A percentile compares a stretch with the other conserved stretches of the same genome.
These are phyloP conservation scores for Xylaria sp. DNA, from an alignment of 2,329 filamentous ascomycete species.

Conservation along the genomic window DNA sequence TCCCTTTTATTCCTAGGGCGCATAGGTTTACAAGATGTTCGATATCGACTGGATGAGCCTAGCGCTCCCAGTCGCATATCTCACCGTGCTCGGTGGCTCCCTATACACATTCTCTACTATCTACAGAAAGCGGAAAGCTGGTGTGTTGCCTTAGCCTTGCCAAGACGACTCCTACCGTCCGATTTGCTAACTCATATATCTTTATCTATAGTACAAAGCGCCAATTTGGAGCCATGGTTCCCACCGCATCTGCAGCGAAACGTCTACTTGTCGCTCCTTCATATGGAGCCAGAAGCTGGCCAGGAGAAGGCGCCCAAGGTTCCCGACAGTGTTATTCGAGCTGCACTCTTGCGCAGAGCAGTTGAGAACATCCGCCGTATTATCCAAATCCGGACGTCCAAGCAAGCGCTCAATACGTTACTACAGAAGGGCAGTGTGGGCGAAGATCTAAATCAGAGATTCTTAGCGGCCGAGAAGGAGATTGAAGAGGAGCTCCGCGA, in stretches of 20 bases:
- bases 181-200: conserved; percentile 6
- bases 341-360: conserved; percentile 87
- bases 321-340: conserved; percentile 86
- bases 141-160: conserved; percentile 59
- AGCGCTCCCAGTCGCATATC: conserved; percentile 87
- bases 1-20: conserved; percentile 18
- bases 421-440: conserved; percentile 92
- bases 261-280: conserved; percentile 91
- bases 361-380: conserved; percentile 94
- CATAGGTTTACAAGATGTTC: conserved; percentile 56
- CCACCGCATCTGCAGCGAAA: conserved; percentile 89
- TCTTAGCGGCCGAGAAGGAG: conserved; percentile 92
- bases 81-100: conserved; percentile 86
- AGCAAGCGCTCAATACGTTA: conserved; percentile 85
- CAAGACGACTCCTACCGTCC: not conserved
- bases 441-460: conserved; percentile 95
- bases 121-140: conserved; percentile 90
- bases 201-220: conserved; percentile 71
- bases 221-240: conserved; percentile 94
- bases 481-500: conserved; percentile 96
- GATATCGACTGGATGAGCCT: conserved; percentile 84
- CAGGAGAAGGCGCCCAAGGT: conserved; percentile 75
- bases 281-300: conserved; percentile 73
- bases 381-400: conserved; percentile 86
- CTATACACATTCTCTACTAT: conserved; percentile 92